Evolutionary conservation across 2,329 filamentous ascomycete genomes (phyloP), one percentile per base, ranked within the genome.

Genomic region (Stemphylium lycopersici): DNA sequence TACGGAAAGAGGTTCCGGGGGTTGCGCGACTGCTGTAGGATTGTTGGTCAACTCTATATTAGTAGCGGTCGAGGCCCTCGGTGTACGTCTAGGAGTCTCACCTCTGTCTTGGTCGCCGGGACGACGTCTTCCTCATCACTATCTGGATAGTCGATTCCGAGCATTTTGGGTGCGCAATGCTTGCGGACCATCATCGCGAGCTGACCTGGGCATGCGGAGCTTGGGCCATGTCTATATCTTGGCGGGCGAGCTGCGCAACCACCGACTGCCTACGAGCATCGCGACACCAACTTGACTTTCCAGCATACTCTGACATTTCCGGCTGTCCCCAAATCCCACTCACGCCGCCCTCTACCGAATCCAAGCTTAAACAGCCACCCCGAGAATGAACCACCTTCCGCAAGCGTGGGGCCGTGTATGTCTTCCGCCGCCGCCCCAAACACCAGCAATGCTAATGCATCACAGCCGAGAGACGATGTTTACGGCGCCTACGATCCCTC

Each of bases 401-500:
- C 81, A 86, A 79, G 83, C 82, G 63, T 88, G 85, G 85, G 85
- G 85, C 73, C 82, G 85, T 76, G 85, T 87, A 79, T 73, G 82
- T 62, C 20, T 38, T 50, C 57, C 48, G 39, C 55, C 26, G 26
- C 45, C 56, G 20, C 42, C 54, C 44, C 52, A 47, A 49, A 44
- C 51, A 47, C 32, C 55, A 60, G 31, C 51, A 47, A 39, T 59
- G 66, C 66, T 71, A 56, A 66, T 58, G 62, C 65, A 47, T 57
- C 43, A 50, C 55, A 99, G 95, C 95, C 95, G 74, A 89, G 95
- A 84, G 91, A 99, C 79, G 95, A 99, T 78, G 84, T 98, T 73
- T 99, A 98, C 80, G 95, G 95, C 69, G 83, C 89, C 70, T 99
- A 99, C 79, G 91, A 98, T 79, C 81, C 83, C 72, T 90, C 92